Evolutionary conservation across 208 protist genomes (phyloP).

Genomic region (Wallacemonas sp.): DNA sequence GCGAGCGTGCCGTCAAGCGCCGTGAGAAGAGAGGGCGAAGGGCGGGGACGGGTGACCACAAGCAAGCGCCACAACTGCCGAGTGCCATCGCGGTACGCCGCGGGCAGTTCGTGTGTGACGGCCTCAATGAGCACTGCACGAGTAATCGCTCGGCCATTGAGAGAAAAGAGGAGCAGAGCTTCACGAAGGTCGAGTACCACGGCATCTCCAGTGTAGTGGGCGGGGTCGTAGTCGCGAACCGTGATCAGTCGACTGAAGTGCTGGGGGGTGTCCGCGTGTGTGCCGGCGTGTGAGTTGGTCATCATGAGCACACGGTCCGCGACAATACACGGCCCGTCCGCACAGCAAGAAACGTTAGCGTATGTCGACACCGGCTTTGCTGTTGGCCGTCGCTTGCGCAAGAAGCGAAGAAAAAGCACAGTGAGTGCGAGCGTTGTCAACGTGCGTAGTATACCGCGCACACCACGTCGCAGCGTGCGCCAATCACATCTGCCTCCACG

Average conservation of each 20-base stretch:
- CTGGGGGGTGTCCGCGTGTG: slow-evolving; percentile 66
- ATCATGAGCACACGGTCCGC: slow-evolving; percentile 43
- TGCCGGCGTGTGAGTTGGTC: slow-evolving; percentile 74
- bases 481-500: no score
- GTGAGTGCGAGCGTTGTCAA: neutral
- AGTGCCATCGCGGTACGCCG: neutral
- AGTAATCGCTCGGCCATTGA: slow-evolving; percentile 31
- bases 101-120: slow-evolving; percentile 15
- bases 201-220: slow-evolving; percentile 69
- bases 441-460: no score
- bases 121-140: slow-evolving; percentile 29
- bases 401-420: slow-evolving; percentile 22
- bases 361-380: slow-evolving; percentile 26
- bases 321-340: slow-evolving; percentile 47
- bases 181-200: slow-evolving; percentile 45
- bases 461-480: neutral
- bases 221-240: slow-evolving; percentile 35
- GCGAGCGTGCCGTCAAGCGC: neutral
- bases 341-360: slow-evolving; percentile 38
- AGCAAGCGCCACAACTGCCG: slow-evolving; percentile 48
- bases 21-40: neutral
- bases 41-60: slow-evolving; percentile 26
- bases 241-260: slow-evolving; percentile 46
- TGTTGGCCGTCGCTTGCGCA: slow-evolving; percentile 24
- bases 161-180: slow-evolving; percentile 19